Percentiles rank a stretch among this genome's conserved stretches.
Evolutionary conservation across 345 rosid genomes (phyloP).

Genomic region (Eucalyptus sp.): DNA sequence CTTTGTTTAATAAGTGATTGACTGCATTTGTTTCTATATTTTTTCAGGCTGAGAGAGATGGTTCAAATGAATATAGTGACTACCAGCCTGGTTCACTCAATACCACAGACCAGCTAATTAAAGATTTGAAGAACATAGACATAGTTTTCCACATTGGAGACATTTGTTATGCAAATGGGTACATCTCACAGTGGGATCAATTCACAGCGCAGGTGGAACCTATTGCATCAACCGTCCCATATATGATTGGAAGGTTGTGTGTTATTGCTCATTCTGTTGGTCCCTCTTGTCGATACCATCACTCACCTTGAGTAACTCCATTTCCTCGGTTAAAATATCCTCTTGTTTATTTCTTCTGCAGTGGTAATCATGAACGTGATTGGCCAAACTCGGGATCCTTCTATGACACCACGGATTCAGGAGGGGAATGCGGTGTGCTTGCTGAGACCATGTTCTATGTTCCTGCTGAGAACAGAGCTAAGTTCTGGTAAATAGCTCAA

Average conservation of each 20-base stretch:
- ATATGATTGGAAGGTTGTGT: constrained; percentile 73
- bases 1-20: background rate
- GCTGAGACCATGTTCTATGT: constrained; percentile 39
- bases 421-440: constrained; percentile 51
- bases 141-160: constrained; percentile 78
- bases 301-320: background rate
- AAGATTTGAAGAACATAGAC: constrained; percentile 47
- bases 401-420: constrained; percentile 32
- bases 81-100: constrained; percentile 69
- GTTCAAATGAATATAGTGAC: constrained; percentile 61
- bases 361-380: constrained; percentile 80
- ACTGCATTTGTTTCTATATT: background rate
- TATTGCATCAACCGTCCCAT: constrained; percentile 50
- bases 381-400: constrained; percentile 68
- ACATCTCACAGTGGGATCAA: constrained; percentile 82
- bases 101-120: constrained; percentile 65
- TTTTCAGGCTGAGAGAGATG: constrained; percentile 69
- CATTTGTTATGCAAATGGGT: constrained; percentile 58
- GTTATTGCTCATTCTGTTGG: background rate
- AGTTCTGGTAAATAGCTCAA: constrained; percentile 37
- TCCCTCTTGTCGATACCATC: background rate
- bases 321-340: background rate
- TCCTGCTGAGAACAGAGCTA: constrained; percentile 52
- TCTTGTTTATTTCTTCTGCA: constrained; percentile 6
- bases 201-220: constrained; percentile 82